These are phyloP conservation scores for Alternaria sp. DNA, from an alignment of 2,329 filamentous ascomycete genomes.

Conservation along the genomic window DNA sequence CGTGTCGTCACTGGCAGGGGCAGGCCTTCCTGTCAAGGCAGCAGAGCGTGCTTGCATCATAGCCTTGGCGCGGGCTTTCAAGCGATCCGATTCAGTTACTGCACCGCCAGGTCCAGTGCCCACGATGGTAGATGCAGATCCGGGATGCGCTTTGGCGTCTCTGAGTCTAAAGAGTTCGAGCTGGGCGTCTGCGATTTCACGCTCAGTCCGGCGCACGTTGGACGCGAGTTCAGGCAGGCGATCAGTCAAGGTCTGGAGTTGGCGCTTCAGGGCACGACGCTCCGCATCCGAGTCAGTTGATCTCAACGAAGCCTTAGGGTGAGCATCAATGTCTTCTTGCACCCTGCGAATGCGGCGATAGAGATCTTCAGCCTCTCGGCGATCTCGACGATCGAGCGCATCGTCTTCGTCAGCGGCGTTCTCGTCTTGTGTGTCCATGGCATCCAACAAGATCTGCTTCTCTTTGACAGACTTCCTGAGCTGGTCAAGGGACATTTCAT, in stretches of 20 bases:
- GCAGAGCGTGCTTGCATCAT: constrained; percentile 99
- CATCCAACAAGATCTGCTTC: constrained; percentile 91
- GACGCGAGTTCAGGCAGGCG: constrained; percentile 91
- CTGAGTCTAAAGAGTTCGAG: constrained; percentile 91
- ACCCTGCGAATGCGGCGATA: constrained; percentile 90
- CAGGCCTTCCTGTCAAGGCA: constrained; percentile 84
- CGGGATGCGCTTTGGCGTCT: constrained; percentile 90
- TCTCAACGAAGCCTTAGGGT: constrained; percentile 73
- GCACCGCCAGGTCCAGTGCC: constrained; percentile 90
- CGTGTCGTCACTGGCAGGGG: constrained; percentile 73
- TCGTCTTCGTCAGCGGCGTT: constrained; percentile 90
- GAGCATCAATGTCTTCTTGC: constrained; percentile 91
- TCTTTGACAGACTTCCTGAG: constrained; percentile 91
- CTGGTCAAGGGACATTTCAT: constrained; percentile 86
- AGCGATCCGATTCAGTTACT: constrained; percentile 89
- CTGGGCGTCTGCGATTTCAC: constrained; percentile 88
- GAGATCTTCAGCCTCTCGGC: constrained; percentile 89
- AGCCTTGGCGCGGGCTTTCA: constrained; percentile 93
- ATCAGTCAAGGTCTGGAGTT: constrained; percentile 87
- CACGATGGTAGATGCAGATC: constrained; percentile 78
- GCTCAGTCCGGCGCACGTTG: constrained; percentile 87
- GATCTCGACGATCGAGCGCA: constrained; percentile 85
- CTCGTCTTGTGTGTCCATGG: constrained; percentile 95
- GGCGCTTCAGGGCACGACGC: constrained; percentile 81
- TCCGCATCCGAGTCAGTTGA: constrained; percentile 84